Base-by-base conservation (phyloP, 495 filamentous ascomycete genomes). In the Peziza echinospora region DNA sequence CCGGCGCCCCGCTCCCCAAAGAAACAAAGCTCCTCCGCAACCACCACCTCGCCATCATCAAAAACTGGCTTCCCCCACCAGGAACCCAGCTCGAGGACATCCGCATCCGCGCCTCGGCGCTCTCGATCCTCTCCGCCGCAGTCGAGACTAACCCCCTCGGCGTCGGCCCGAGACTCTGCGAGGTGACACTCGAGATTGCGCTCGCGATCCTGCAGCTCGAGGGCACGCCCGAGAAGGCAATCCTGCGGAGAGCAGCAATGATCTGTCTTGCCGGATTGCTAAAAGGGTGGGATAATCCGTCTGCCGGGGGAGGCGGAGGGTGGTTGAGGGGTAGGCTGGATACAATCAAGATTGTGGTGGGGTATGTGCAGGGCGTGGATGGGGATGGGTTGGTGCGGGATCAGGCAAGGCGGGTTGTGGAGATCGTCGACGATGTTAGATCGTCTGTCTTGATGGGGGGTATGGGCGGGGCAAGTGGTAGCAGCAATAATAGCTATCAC, bases 41-140 rank as follows among this genome's bases (percentile, higher is more conserved):
- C 10, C n/a, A 45, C 9, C 48, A 50, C 0, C 68, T 69, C 13
- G 69, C 70, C 41, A 82, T 91, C 28, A 67, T 91, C 1, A 63
- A 68, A 5, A 79, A 79, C 5, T 93, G 84, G 84, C 24, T 40
- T 4, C 40, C 48, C 5, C 26, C 24, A 3, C 28, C 26, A 13
- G 41, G 72, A 76, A 45, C 69, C 69, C 37, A 78, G 71, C 44
- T 71, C 17, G 84, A 93, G 53, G 84, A 93, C 54, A 64, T 87
- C 2, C 70, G 84, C 11, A 68, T 85, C 28, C 74, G 84, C 5
- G 69, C 82, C 7, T 89, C 82, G 0, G 82, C 84, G 2, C 60
- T 93, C 0, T 80, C 78, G 5, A 71, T 93, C 16, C 65, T 89
- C 17, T 72, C 73, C 0, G 65, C 64, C 0, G 73, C 73, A 0